phyloP scores from a whole-genome alignment of 2,329 filamentous ascomycete species.

The Curvularia lunata region DNA sequence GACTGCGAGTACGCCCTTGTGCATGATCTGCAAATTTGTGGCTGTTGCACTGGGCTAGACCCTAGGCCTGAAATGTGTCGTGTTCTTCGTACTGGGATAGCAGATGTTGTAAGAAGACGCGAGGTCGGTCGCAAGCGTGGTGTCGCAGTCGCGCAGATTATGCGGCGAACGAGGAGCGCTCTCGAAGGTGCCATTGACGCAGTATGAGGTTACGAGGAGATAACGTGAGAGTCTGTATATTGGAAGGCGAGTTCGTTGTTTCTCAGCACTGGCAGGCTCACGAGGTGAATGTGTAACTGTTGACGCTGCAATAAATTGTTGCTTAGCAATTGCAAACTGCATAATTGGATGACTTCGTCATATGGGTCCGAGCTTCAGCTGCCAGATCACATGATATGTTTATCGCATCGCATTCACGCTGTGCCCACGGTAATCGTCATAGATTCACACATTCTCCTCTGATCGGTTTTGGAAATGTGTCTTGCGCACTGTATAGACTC shows the following conservation, averaged over 20 bases:
- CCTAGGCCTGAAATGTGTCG: conserved; percentile 14
- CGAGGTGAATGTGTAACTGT: conserved; percentile 8
- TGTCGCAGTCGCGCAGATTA: conserved; percentile 26
- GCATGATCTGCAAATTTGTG: conserved; percentile 14
- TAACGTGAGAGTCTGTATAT: conserved; percentile 15
- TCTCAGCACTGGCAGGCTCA: conserved; percentile 15
- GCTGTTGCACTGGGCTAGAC: conserved; percentile 11
- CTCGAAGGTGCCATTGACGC: conserved; percentile 45
- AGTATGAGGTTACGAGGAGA: conserved; percentile 6
- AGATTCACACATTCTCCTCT: conserved; percentile 6
- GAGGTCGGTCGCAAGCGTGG: conserved; percentile 27
- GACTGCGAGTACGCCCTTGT: conserved; percentile 36
- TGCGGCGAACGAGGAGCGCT: conserved; percentile 32
- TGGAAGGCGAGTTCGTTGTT: conserved; percentile 13
- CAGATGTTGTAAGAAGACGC: conserved; percentile 28
- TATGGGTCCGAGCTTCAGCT: conserved; percentile 33
- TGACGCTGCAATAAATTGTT: conserved; percentile 19
- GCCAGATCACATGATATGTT: conserved; percentile 40
- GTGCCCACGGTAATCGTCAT: background rate
- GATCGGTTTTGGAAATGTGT: conserved; percentile 6
- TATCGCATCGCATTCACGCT: conserved; percentile 12
- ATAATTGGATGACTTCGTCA: conserved; percentile 34
- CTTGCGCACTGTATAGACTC: background rate
- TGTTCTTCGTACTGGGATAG: conserved; percentile 14
- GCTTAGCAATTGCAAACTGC: conserved; percentile 21